These are phyloP conservation scores for Ophiosphaerella korrae DNA, from an alignment of 2,329 filamentous ascomycete genomes.

Conservation along the genomic window DNA sequence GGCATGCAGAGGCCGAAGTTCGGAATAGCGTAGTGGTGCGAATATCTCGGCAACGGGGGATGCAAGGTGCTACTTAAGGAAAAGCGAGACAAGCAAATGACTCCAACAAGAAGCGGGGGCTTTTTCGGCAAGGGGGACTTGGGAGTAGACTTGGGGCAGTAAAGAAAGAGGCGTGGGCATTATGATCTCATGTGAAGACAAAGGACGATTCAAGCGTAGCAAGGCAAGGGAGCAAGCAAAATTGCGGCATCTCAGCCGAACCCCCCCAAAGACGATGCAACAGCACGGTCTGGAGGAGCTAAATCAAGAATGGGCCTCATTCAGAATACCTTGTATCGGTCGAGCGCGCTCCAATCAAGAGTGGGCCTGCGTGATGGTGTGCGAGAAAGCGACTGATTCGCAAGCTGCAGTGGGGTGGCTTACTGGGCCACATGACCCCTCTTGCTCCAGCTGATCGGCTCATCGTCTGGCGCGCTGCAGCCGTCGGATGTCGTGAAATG, in stretches of 20 bases:
- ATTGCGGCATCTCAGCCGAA: constrained; percentile 35
- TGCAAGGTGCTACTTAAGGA: constrained; percentile 37
- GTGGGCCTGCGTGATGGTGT: constrained; percentile 38
- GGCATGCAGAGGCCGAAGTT: constrained; percentile 33
- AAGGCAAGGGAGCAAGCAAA: constrained; percentile 29
- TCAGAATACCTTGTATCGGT: constrained; percentile 42
- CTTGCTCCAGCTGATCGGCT: constrained; percentile 44
- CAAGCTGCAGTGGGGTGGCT: constrained; percentile 43
- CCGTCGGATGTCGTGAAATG: constrained; percentile 22
- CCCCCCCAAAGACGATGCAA: constrained; percentile 38
- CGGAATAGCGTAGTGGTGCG: constrained; percentile 26
- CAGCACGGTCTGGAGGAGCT: constrained; percentile 41
- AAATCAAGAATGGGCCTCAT: constrained; percentile 43
- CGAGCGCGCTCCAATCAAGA: constrained; percentile 39
- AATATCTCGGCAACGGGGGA: constrained; percentile 28
- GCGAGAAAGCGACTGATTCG: constrained; percentile 46
- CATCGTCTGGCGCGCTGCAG: constrained; percentile 36
- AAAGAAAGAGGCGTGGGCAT: constrained; percentile 24
- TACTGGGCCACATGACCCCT: constrained; percentile 45
- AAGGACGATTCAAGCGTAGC: constrained; percentile 24
- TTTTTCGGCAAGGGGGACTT: constrained; percentile 34
- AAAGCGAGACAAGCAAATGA: constrained; percentile 28
- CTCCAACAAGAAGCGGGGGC: constrained; percentile 18
- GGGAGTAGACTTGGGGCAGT: constrained; percentile 19
- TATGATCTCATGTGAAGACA: constrained; percentile 42